Base-by-base conservation (phyloP, 345 rosid species). In the Mercurialis annua region DNA sequence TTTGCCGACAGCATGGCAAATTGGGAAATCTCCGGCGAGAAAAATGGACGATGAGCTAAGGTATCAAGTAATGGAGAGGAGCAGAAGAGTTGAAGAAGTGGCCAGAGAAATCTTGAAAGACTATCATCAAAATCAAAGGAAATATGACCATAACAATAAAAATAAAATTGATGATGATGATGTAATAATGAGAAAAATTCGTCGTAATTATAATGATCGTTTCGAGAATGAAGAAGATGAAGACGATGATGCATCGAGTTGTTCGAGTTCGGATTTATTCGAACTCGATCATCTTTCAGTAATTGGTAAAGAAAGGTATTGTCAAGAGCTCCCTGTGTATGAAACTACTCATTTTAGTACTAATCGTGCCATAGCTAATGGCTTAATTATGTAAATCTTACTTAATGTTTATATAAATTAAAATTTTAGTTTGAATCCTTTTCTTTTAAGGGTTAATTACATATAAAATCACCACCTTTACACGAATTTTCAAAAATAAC, bases 271-370 rank as follows among this genome's bases (percentile, higher is more conserved):
- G 18, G 74, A 69, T 59, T 70, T 69, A 11, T 75, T 75, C 57
- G 78, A 75, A 54, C 74, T 75, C 8, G 78, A 75, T 70, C 78
- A 75, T 63, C 78, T 68, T 38, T 55, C 60, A 1, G 69, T 68
- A 26, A 60, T 59, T 9, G 70, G 75, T 44, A 65, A 65, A 0
- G 54, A 71, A 52, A 67, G 82, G 79, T 83, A 83, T 10, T 18
- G 64, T 3, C 81, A 85, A 42, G 93, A 87, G 57, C 84, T 87
- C 61, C 93, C 93, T 0, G 93, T 87, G 63, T 87, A 85, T 57
- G 93, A 81, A 77, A 84, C 93, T 18, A 87, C 93, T 31, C 74
- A 67, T 71, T 73, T 81, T 12, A 70, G 68, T 58, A 73, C 74
- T 21, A 85, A 87, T 72, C 85, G 82, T n/a, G 85, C 87, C 81